Conservation (phyloP, 1,139 yeast genomes). For the Arxiozyma telluris region DNA sequence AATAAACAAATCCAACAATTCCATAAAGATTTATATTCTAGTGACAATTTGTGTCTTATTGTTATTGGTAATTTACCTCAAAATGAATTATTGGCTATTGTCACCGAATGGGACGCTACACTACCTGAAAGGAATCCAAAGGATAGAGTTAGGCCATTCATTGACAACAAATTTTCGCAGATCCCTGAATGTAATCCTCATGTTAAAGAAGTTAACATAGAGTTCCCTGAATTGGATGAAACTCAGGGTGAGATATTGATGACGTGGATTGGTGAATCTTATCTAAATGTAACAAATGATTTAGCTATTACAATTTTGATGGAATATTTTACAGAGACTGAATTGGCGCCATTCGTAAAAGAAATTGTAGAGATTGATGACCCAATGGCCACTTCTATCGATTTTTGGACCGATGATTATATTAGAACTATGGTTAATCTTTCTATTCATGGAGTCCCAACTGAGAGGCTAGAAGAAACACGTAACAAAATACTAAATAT, state of each 20-base stretch:
- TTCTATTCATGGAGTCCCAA: constrained; percentile 67
- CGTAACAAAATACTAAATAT: constrained; percentile 45
- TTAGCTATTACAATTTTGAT: constrained; percentile 66
- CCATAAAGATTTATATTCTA: constrained; percentile 64
- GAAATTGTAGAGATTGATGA: constrained; percentile 70
- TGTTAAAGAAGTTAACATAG: constrained; percentile 42
- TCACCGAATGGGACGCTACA: constrained; percentile 55
- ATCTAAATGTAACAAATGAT: constrained; percentile 43
- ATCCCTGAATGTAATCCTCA: constrained; percentile 32
- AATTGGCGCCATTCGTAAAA: constrained; percentile 59
- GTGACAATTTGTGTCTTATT: constrained; percentile 76
- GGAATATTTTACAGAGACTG: constrained; percentile 67
- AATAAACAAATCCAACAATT: constrained; percentile 68
- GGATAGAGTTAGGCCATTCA: constrained; percentile 61
- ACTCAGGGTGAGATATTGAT: constrained; percentile 67
- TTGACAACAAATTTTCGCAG: constrained; percentile 53
- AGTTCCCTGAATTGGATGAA: constrained; percentile 87
- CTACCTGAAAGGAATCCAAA: constrained; percentile 34
- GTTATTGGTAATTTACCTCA: constrained; percentile 81
- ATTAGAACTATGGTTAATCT: constrained; percentile 50
- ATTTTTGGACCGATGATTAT: constrained; percentile 63
- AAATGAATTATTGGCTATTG: constrained; percentile 50
- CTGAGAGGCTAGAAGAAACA: constrained; percentile 47
- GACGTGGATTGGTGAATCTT: constrained; percentile 78
- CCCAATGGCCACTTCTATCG: constrained; percentile 71